phyloP scores from a whole-genome alignment of 2,329 filamentous ascomycete species.

The Orbilia ellipsospora region DNA sequence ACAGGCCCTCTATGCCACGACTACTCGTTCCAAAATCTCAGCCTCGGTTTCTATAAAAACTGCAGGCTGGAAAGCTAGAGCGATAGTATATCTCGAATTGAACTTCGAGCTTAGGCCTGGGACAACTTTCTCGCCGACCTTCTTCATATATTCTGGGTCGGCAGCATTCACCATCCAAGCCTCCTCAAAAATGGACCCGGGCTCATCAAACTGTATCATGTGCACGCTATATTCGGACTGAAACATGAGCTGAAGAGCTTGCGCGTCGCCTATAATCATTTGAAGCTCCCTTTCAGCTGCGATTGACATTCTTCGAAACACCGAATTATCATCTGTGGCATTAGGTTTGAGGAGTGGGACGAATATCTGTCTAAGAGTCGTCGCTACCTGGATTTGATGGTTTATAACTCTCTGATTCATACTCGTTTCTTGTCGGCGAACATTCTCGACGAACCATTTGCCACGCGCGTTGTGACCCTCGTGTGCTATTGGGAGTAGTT shows the following conservation, averaged over 20 bases:
- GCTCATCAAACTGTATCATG: conserved; percentile 30
- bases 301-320: conserved; percentile 15
- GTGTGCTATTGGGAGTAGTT: conserved; percentile 3
- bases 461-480: conserved; percentile 33
- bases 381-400: conserved; percentile 33
- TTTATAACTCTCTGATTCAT: conserved; percentile 23
- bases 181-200: conserved; percentile 21
- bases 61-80: conserved; percentile 39
- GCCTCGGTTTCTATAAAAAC: conserved; percentile 31
- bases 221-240: conserved; percentile 41
- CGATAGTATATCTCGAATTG: conserved; percentile 9
- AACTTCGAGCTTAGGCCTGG: conserved; percentile 7
- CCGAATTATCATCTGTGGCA: neutral
- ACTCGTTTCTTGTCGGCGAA: conserved; percentile 40
- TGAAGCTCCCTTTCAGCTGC: conserved; percentile 41
- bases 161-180: conserved; percentile 44
- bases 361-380: conserved; percentile 38
- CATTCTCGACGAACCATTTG: conserved; percentile 39
- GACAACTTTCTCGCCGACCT: neutral
- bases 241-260: conserved; percentile 54
- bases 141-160: conserved; percentile 5
- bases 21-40: conserved; percentile 26
- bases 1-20: neutral
- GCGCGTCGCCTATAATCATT: conserved; percentile 43
- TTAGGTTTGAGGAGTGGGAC: conserved; percentile 37